Evolutionary conservation across 768 basidiomycete genomes (phyloP), one percentile per base, ranked within the genome.

Genomic region (Tylopilus subfusipes): DNA sequence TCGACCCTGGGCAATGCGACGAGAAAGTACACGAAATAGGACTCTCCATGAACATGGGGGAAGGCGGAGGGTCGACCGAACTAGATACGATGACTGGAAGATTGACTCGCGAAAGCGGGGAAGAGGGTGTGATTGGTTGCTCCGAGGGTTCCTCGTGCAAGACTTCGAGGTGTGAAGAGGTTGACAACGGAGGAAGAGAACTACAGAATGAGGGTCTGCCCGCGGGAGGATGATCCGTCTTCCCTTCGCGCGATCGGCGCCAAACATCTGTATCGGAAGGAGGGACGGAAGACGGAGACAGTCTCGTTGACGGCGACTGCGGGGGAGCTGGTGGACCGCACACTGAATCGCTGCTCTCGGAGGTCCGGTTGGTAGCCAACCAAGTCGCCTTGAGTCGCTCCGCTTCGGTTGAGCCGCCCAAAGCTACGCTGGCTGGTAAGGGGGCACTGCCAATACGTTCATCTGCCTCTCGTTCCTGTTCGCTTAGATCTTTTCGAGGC

Each of bases 381-480:
- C 82, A 85, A 49, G 76, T 75, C 42, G 76, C 70, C 64, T 82
- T 84, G 62, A 85, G 72, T 54, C 66, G 74, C 52, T 75, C 74
- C 7, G 83, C 83, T 9, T 80, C 81, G 14, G 78, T 76, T 12
- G 69, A 46, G 47, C 60, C 57, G 51, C 63, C 14, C 52, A 52
- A 6, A 47, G 58, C 5, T 55, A 45, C 5, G 64, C 44, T 21
- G 42, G 42, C 18, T 10, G 79, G 72, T 1, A 63, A 63, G 9
- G 63, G 65, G 75, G 73, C 40, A 65, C 70, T 54, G 74, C 67
- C 42, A 49, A 71, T 58, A 75, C 79, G 64, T 68, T 73, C 24
- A 63, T 71, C 68, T 68, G 79, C 48, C 76, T 74, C 66, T 68
- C 76, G 59, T 68, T 78, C 71, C 48, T 72, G 71, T 39, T 62